Evolutionary conservation across 192 early-diverging fungal genomes (phyloP).

Genomic region (Backusella parvicylindrica): DNA sequence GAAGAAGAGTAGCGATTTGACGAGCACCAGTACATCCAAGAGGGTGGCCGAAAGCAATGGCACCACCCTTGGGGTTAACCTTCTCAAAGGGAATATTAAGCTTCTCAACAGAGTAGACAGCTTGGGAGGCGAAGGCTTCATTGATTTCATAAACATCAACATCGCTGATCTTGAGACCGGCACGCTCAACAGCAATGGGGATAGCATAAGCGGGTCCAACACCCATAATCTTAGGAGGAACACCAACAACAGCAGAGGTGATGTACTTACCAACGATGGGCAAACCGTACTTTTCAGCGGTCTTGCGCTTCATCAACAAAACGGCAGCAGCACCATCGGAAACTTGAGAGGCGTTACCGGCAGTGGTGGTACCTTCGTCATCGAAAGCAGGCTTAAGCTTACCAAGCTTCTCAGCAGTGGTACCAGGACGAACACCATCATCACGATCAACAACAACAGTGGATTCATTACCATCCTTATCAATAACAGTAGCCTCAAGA

Average conservation of each 20-base stretch:
- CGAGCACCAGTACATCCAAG: conserved; percentile 89
- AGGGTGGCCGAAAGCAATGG: conserved; percentile 97
- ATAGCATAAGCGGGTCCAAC: conserved; percentile 95
- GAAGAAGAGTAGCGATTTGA: conserved; percentile 93
- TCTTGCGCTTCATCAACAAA: conserved; percentile 91
- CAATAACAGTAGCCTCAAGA: conserved; percentile 65
- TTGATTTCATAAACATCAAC: conserved; percentile 92
- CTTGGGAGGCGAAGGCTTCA: conserved; percentile 98
- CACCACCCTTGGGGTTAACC: conserved; percentile 98
- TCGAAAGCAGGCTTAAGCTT: conserved; percentile 89
- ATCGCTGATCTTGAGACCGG: conserved; percentile 71
- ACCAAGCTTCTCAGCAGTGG: conserved; percentile 74
- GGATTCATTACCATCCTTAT: conserved; percentile 78
- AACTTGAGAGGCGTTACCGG: conserved; percentile 96
- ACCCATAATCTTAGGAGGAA: conserved; percentile 94
- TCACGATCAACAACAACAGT: conserved; percentile 76
- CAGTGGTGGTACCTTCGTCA: conserved; percentile 81
- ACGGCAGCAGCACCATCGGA: conserved; percentile 97
- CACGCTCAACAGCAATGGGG: conserved; percentile 81
- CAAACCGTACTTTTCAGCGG: conserved; percentile 81
- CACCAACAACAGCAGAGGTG: conserved; percentile 84
- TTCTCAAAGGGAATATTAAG: conserved; percentile 82
- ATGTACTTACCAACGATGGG: conserved; percentile 86
- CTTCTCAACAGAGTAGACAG: conserved; percentile 90
- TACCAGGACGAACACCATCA: conserved; percentile 87